Conservation (phyloP, 2,329 filamentous ascomycete genomes). For the Amesomyces nigricolor region DNA sequence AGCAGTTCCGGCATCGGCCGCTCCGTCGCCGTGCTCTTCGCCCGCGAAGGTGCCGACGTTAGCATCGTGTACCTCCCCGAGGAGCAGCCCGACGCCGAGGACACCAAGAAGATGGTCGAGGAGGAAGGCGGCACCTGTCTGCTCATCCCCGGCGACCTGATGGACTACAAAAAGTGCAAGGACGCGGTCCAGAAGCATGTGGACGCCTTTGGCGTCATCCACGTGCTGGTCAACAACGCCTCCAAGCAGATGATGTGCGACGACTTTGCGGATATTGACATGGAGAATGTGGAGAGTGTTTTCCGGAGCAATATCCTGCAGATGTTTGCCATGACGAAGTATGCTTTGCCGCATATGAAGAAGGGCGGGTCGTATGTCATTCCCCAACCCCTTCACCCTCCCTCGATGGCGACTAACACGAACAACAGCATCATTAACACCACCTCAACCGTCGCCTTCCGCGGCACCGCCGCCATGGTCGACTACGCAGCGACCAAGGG, state of each 20-base stretch:
- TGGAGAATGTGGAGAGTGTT: conserved; percentile 49
- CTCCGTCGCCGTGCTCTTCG: conserved; percentile 50
- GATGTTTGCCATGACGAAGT: conserved; percentile 57
- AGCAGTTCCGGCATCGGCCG: conserved; percentile 49
- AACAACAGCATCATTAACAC: conserved; percentile 46
- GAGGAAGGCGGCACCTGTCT: conserved; percentile 43
- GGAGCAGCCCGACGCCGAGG: conserved; percentile 51
- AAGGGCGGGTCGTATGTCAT: conserved; percentile 36
- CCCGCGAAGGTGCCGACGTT: conserved; percentile 52
- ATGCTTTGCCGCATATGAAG: conserved; percentile 49
- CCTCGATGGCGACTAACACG: background rate
- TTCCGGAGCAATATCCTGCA: conserved; percentile 53
- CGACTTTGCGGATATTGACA: conserved; percentile 48
- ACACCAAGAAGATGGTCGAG: conserved; percentile 48
- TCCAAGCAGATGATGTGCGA: conserved; percentile 50
- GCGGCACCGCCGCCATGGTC: conserved; percentile 44
- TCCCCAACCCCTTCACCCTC: background rate
- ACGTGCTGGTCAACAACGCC: conserved; percentile 55
- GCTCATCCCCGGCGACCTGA: conserved; percentile 44
- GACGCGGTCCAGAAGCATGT: conserved; percentile 49
- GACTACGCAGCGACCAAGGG: conserved; percentile 56
- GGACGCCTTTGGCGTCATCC: conserved; percentile 40
- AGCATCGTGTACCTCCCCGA: conserved; percentile 51
- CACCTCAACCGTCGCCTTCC: conserved; percentile 49
- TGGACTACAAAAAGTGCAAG: conserved; percentile 44